These are phyloP conservation scores for Sequoiadendron giganteum DNA, from an alignment of 75 land plant species.

Conservation along the genomic window DNA sequence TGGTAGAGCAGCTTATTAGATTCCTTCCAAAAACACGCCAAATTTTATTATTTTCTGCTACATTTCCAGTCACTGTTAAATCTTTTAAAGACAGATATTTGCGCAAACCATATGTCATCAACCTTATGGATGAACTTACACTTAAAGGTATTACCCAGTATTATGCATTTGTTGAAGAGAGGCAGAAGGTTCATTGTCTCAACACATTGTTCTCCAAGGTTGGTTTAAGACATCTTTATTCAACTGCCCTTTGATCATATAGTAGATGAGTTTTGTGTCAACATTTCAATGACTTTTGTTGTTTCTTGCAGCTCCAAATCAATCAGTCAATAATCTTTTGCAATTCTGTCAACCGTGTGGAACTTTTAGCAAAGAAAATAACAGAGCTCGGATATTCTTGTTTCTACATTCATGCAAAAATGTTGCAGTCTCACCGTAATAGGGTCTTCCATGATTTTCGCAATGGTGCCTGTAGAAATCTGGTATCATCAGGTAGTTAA, in stretches of 20 bases:
- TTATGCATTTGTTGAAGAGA: conserved; percentile 97
- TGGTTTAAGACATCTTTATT: background rate
- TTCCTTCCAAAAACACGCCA: conserved; percentile 82
- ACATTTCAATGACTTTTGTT: background rate
- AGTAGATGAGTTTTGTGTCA: background rate
- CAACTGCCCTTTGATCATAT: background rate
- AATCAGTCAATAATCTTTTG: conserved; percentile 97
- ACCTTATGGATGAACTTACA: conserved; percentile 96
- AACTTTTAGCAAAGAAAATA: conserved; percentile 90
- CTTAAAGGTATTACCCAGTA: conserved; percentile 96
- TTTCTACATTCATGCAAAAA: conserved; percentile 96
- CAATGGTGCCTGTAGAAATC: conserved; percentile 96
- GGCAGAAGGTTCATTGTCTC: conserved; percentile 95
- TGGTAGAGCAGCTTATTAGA: conserved; percentile 73
- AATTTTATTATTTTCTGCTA: conserved; percentile 86
- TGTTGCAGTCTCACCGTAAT: conserved; percentile 95
- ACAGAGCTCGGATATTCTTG: conserved; percentile 97
- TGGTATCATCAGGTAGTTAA: conserved; percentile 84
- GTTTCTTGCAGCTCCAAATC: conserved; percentile 79
- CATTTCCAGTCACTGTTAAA: conserved; percentile 99
- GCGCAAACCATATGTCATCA: conserved; percentile 82
- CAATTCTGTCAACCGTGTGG: conserved; percentile 99
- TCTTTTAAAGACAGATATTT: conserved; percentile 88
- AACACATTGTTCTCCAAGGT: conserved; percentile 98
- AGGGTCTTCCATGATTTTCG: conserved; percentile 96